Evolutionary conservation across 2,329 filamentous ascomycete genomes (phyloP).

Genomic region (Pseudovirgaria hyperparasitica): DNA sequence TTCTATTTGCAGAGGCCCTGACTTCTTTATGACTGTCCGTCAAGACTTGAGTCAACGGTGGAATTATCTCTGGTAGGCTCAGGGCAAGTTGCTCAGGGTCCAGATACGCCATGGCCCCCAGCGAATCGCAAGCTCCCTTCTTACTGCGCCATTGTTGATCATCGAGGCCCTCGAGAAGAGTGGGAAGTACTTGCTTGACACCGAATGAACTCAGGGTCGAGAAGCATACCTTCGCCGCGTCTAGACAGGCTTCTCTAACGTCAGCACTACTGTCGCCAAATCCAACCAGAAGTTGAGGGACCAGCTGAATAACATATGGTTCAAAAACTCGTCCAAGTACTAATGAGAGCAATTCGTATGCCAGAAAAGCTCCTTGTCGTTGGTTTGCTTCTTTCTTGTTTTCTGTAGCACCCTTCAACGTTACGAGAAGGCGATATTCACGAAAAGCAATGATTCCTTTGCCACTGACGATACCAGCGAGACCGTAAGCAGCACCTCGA

Average conservation of each 20-base stretch:
- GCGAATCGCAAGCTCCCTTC: constrained; percentile 89
- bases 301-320: constrained; percentile 90
- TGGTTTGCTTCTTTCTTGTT: constrained; percentile 90
- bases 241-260: constrained; percentile 84
- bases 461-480: constrained; percentile 83
- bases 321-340: constrained; percentile 85
- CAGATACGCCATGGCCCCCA: constrained; percentile 97
- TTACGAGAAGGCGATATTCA: constrained; percentile 76
- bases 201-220: constrained; percentile 87
- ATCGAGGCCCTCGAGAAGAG: constrained; percentile 79
- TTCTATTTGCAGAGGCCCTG: constrained; percentile 79
- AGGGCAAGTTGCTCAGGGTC: constrained; percentile 88
- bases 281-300: constrained; percentile 75
- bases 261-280: constrained; percentile 84
- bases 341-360: constrained; percentile 79
- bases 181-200: constrained; percentile 88
- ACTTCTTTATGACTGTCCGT: constrained; percentile 99
- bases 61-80: constrained; percentile 92
- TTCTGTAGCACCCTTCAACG: constrained; percentile 69
- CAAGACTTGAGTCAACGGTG: constrained; percentile 80
- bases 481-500: constrained; percentile 85
- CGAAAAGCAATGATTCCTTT: constrained; percentile 69
- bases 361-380: constrained; percentile 76
- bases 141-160: constrained; percentile 97
- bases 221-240: constrained; percentile 90